These are phyloP conservation scores for Harrya chromipes DNA, from an alignment of 768 basidiomycete genomes.

Conservation along the genomic window DNA sequence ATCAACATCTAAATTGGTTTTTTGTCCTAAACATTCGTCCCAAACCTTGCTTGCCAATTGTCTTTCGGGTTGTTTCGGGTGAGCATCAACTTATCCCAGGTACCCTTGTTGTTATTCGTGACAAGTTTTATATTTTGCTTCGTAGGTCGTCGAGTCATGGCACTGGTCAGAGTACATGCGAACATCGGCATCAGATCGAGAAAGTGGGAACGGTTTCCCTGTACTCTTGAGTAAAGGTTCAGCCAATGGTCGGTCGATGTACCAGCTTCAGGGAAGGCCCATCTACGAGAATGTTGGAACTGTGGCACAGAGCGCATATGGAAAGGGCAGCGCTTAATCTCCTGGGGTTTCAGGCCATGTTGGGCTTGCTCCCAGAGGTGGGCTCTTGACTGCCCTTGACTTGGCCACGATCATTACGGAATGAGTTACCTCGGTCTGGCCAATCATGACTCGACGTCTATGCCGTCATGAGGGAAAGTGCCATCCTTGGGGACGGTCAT, in stretches of 20 bases:
- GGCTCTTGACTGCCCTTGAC: background rate
- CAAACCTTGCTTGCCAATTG: conserved; percentile 7
- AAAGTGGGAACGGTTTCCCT: background rate
- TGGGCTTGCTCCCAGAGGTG: background rate
- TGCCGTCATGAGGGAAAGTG: conserved; percentile 10
- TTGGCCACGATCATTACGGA: conserved; percentile 27
- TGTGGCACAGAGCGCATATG: conserved; percentile 1
- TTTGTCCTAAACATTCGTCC: background rate
- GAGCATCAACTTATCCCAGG: background rate
- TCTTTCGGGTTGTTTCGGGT: conserved; percentile 7
- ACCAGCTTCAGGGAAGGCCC: background rate
- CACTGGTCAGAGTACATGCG: background rate
- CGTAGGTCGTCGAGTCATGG: background rate
- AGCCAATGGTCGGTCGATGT: conserved; percentile 5
- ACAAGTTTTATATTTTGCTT: background rate
- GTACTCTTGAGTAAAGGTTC: background rate
- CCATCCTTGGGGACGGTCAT: conserved; percentile 4
- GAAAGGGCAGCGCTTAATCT: conserved; percentile 15
- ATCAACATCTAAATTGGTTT: background rate
- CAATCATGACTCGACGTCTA: conserved; percentile 13
- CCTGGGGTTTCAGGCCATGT: background rate
- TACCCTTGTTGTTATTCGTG: background rate
- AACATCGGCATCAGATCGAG: background rate
- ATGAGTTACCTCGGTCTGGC: conserved; percentile 10
- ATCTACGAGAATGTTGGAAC: conserved; percentile 7